Conservation (phyloP, 2,329 filamentous ascomycete species). For the Aspergillus eucalypticola region DNA sequence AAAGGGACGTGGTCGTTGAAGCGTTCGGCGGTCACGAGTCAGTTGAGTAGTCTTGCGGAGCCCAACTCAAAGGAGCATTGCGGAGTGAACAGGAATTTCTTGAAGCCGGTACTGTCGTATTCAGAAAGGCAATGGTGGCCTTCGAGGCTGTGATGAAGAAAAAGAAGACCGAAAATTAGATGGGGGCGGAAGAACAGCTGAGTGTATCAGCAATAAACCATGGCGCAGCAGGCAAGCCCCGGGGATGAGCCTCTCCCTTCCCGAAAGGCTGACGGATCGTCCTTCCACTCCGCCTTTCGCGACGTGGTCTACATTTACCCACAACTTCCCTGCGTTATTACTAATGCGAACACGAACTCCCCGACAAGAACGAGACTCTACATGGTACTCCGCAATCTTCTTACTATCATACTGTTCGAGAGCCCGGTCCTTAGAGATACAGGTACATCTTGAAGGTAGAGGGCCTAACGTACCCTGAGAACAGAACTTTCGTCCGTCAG, state of each 20-base stretch:
- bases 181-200: not conserved
- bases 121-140: not conserved
- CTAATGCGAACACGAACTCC: no score
- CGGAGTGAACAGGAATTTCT: slow-evolving; percentile 9
- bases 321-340: no score
- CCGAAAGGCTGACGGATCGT: not conserved
- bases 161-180: not conserved
- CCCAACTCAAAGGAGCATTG: slow-evolving; percentile 19
- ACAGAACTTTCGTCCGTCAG: not conserved
- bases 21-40: not conserved
- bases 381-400: not conserved
- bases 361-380: not conserved
- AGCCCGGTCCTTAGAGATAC: no score
- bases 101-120: not conserved
- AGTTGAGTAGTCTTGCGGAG: not conserved
- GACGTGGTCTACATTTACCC: not conserved
- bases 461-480: not conserved
- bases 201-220: not conserved
- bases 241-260: not conserved
- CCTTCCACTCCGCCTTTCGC: not conserved
- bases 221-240: not conserved
- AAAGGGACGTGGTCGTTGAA: not conserved
- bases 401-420: no score
- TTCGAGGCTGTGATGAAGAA: not conserved
- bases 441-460: no score